Evolutionary conservation across 345 rosid species (phyloP), one percentile per base, ranked within the genome.

Genomic region (Populus euphratica): DNA sequence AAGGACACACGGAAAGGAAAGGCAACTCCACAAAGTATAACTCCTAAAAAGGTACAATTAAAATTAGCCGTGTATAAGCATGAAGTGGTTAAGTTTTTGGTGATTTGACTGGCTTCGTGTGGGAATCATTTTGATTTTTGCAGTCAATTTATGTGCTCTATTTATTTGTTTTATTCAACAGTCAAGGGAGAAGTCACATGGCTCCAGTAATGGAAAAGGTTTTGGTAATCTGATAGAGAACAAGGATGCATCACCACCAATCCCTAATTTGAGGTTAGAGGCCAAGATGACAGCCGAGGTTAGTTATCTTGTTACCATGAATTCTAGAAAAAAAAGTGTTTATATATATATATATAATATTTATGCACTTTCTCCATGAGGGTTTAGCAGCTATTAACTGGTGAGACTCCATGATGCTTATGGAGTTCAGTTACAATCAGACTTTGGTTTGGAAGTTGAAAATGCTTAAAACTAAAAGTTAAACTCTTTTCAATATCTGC

Each of bases 231-330:
- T 67, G 63, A 70, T 44, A 10, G 79, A 80, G 75, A 62, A 63
- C 59, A 79, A 68, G 31, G 83, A 68, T 70, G 76, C 69, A 41
- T 74, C 81, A 38, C 75, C 89, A 10, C 64, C 75, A 50, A 75
- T 90, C 52, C 91, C 91, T 20, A 91, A 92, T 87, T 82, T 95
- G 77, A 87, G 92, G 25, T 81, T 92, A 47, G 97, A 95, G 86
- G 98, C 91, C 33, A 93, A 91, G 76, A 70, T 92, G 82, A 87
- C 77, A 73, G 94, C 91, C n/a, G 93, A 92, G 96, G 98, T 90
- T n/a, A 78, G 87, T 81, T 23, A 78, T 67, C n/a, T 20, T 71
- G 70, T n/a, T 36, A 49, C 63, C 29, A 23, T 23, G 29, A 59
- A 12, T 59, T 59, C 9, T 68, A 38, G 39, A 76, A 23, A 27